Conservation (phyloP, 106 monocot genomes). For the Alisma plantagoaquatica region DNA sequence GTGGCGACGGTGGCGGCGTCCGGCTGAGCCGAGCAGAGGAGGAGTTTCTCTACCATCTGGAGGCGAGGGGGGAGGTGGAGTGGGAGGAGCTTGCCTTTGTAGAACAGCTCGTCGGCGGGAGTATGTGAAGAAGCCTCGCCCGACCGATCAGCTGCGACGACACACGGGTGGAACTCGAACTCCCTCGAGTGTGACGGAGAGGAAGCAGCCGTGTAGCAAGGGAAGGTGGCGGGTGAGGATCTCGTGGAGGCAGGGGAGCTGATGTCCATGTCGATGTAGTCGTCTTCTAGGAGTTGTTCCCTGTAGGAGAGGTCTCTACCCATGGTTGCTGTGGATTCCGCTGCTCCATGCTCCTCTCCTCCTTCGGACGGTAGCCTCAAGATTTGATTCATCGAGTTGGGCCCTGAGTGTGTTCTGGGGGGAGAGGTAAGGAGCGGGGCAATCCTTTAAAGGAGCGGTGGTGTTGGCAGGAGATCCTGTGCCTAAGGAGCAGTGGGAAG, state of each 20-base stretch:
- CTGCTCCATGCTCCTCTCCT: background rate
- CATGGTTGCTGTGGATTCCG: conserved; percentile 1
- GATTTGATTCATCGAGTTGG: too few relatives aligned
- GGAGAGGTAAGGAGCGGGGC: too few relatives aligned
- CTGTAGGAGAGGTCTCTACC: background rate
- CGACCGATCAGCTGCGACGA: background rate
- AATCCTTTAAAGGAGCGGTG: too few relatives aligned
- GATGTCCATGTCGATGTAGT: conserved; percentile 57
- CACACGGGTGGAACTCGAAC: conserved; percentile 36
- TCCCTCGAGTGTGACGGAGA: conserved; percentile 24
- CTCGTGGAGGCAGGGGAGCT: too few relatives aligned
- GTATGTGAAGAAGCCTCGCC: conserved; percentile 20
- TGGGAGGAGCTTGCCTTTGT: conserved; percentile 65
- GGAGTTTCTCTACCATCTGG: conserved; percentile 54
- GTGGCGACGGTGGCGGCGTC: background rate
- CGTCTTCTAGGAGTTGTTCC: conserved; percentile 19
- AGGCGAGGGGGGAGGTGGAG: conserved; percentile 61
- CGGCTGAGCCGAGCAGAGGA: conserved; percentile 19
- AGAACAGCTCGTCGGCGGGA: conserved; percentile 60
- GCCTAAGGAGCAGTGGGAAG: too few relatives aligned
- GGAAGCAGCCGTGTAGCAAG: conserved; percentile 3
- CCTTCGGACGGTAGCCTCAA: background rate
- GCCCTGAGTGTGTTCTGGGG: too few relatives aligned
- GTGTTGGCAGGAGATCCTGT: too few relatives aligned
- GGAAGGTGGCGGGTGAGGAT: conserved; percentile 5